Percentiles rank a stretch among this genome's conserved stretches.
Conservation (phyloP, 306 rosid genomes). For the Cicer arietinum region DNA sequence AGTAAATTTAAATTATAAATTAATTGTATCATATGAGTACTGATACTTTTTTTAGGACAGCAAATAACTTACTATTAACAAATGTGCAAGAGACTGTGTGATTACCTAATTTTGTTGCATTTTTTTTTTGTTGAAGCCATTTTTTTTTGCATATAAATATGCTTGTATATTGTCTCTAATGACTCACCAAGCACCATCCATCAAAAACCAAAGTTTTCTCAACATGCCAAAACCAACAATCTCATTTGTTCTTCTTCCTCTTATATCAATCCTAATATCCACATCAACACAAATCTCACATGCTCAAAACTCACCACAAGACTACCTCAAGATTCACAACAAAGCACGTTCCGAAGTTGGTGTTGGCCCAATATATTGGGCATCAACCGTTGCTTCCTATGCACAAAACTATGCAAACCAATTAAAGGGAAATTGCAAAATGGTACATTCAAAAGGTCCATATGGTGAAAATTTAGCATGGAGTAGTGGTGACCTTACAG, state of each 20-base stretch:
- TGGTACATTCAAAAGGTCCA: conserved; percentile 49
- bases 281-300: neutral
- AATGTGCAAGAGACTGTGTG: too few relatives aligned
- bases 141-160: conserved; percentile 20
- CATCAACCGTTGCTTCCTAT: conserved; percentile 31
- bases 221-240: conserved; percentile 21
- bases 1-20: too few relatives aligned
- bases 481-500: conserved; percentile 38
- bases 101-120: too few relatives aligned
- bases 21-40: too few relatives aligned
- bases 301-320: conserved; percentile 52
- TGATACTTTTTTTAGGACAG: too few relatives aligned
- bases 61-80: too few relatives aligned
- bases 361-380: conserved; percentile 46
- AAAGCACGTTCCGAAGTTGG: conserved; percentile 51
- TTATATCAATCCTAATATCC: conserved; percentile 10
- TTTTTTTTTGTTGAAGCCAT: too few relatives aligned
- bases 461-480: conserved; percentile 62
- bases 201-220: conserved; percentile 7
- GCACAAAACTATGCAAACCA: conserved; percentile 45
- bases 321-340: conserved; percentile 52
- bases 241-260: conserved; percentile 28
- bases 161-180: neutral
- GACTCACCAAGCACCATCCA: neutral
- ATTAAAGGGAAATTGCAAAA: conserved; percentile 27